phyloP scores from a whole-genome alignment of 1,284 basidiomycete species.

The Xerocomus nothofagi region DNA sequence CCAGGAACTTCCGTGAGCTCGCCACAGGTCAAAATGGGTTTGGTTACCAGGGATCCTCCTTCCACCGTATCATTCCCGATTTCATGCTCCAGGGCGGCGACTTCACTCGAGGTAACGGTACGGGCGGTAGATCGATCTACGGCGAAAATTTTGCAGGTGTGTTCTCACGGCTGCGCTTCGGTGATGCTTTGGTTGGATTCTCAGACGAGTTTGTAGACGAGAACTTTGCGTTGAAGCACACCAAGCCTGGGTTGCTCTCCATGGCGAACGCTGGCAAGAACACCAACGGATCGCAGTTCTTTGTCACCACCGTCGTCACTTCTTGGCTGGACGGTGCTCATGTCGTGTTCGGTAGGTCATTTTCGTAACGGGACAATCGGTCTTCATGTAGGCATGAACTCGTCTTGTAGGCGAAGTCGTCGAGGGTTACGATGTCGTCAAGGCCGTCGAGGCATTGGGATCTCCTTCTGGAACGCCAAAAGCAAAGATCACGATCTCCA shows the following conservation, averaged over 20 bases:
- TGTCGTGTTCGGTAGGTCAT: conserved; percentile 73
- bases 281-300: conserved; percentile 59
- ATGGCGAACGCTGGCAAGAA: conserved; percentile 87
- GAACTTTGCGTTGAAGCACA: conserved; percentile 82
- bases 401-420: conserved; percentile 55
- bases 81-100: conserved; percentile 73
- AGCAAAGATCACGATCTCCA: conserved; percentile 50
- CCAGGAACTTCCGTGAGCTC: conserved; percentile 89
- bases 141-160: conserved; percentile 75
- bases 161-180: not conserved
- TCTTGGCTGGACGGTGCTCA: conserved; percentile 76
- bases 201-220: conserved; percentile 59
- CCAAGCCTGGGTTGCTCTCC: conserved; percentile 77
- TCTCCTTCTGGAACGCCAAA: conserved; percentile 43
- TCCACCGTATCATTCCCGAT: conserved; percentile 82
- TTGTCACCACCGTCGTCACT: conserved; percentile 71
- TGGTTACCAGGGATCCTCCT: conserved; percentile 63
- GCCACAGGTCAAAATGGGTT: conserved; percentile 74
- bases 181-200: not conserved
- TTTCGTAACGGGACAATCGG: not conserved
- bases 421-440: conserved; percentile 63
- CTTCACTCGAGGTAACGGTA: conserved; percentile 60
- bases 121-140: conserved; percentile 92
- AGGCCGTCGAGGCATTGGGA: conserved; percentile 62
- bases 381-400: not conserved